These are phyloP conservation scores for Rhizopogon salebrosus DNA, from an alignment of 768 basidiomycete genomes.

Conservation along the genomic window DNA sequence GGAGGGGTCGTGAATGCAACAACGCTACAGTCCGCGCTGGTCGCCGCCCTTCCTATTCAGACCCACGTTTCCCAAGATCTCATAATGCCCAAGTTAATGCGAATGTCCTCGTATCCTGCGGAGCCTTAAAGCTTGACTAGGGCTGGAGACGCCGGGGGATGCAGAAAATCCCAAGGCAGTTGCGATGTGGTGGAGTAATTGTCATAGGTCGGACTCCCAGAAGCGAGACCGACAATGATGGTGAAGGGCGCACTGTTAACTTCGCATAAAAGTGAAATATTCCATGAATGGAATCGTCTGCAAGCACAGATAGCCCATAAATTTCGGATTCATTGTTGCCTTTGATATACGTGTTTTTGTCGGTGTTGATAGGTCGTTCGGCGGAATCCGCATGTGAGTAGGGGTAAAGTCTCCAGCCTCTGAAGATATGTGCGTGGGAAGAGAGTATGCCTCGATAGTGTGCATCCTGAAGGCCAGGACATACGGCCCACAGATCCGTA, in stretches of 20 bases:
- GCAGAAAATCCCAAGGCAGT: neutral
- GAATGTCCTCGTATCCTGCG: conserved; percentile 3
- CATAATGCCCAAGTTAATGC: conserved; percentile 15
- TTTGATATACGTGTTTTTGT: conserved; percentile 32
- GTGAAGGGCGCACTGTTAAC: conserved; percentile 19
- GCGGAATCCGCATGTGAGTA: conserved; percentile 18
- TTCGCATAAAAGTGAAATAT: conserved; percentile 45
- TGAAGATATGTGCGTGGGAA: conserved; percentile 11
- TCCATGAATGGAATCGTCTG: conserved; percentile 38
- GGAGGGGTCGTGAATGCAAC: conserved; percentile 18
- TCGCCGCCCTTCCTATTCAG: conserved; percentile 17
- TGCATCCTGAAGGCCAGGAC: conserved; percentile 49
- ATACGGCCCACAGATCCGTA: conserved; percentile 43
- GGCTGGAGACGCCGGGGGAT: no score
- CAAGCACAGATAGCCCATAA: conserved; percentile 36
- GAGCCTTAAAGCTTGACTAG: no score
- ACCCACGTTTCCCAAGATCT: conserved; percentile 17
- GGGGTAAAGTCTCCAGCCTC: conserved; percentile 12
- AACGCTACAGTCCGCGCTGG: conserved; percentile 12
- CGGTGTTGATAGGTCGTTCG: conserved; percentile 36
- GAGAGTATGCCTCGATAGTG: conserved; percentile 40
- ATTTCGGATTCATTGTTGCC: conserved; percentile 31
- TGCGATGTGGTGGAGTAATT: conserved; percentile 2
- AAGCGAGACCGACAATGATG: conserved; percentile 36
- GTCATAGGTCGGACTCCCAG: conserved; percentile 41